A percentile compares a stretch with the other conserved stretches of the same genome.
These are phyloP conservation scores for Nothomitra cinnamomea DNA, from an alignment of 2,329 filamentous ascomycete genomes.

Conservation along the genomic window DNA sequence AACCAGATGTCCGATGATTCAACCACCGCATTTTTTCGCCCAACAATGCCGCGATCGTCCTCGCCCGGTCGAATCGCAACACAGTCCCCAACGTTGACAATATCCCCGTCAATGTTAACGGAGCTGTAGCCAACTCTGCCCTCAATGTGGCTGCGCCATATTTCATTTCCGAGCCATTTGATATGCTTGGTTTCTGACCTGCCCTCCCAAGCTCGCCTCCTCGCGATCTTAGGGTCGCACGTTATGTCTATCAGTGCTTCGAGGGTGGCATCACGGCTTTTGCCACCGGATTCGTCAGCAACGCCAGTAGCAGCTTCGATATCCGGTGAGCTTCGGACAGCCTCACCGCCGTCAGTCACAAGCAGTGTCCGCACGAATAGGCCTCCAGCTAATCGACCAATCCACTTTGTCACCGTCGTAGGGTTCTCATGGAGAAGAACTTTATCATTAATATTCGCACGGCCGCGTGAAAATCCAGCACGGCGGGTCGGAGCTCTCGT, in stretches of 20 bases:
- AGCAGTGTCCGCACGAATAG: conserved; percentile 1
- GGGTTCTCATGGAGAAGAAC: conserved; percentile 1
- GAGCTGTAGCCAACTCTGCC: not conserved
- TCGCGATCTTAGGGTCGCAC: not conserved
- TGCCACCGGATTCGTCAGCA: not conserved
- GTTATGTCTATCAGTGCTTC: conserved; percentile 1
- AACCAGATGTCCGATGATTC: not conserved
- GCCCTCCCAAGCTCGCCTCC: not conserved
- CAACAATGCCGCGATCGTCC: not conserved
- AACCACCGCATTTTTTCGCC: not conserved
- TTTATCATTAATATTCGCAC: not conserved
- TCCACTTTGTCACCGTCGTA: not conserved
- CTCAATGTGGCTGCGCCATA: not conserved
- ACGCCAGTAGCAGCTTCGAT: not conserved
- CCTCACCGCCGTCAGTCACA: conserved; percentile 2
- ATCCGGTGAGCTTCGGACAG: not conserved
- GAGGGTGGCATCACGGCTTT: not conserved
- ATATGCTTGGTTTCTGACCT: not conserved
- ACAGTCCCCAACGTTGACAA: not conserved
- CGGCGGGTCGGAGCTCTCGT: not conserved
- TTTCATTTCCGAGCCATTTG: not conserved
- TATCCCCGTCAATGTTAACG: not conserved
- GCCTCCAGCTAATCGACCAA: conserved; percentile 1
- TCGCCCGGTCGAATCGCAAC: not conserved
- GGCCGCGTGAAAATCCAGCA: not conserved